Percentiles rank a stretch among this genome's conserved stretches.
phyloP scores from a whole-genome alignment of 345 rosid species.

The Triadica sebifera region DNA sequence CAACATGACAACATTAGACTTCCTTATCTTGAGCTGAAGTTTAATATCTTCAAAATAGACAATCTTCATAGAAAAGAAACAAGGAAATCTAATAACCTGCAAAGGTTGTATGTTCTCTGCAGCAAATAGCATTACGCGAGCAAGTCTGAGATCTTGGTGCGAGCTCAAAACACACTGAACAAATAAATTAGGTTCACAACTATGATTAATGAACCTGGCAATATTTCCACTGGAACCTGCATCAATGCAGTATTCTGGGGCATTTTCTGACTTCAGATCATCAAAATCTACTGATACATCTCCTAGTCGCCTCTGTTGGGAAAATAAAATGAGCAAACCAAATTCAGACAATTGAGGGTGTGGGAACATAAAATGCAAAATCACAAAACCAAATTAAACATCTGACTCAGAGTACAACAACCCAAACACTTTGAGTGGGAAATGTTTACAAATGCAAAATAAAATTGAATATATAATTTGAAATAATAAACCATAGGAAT shows the following conservation, averaged over 20 bases:
- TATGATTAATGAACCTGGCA: conserved; percentile 90
- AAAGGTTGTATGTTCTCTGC: conserved; percentile 92
- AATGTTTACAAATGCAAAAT: no score
- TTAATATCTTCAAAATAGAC: neutral
- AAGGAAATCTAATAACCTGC: conserved; percentile 49
- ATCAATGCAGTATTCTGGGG: conserved; percentile 89
- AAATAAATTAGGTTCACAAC: conserved; percentile 92
- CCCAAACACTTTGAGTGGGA: no score
- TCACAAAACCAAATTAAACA: neutral
- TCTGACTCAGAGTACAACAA: no score
- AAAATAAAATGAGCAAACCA: conserved; percentile 7
- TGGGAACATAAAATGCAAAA: neutral
- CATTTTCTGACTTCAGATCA: conserved; percentile 49
- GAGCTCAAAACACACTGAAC: conserved; percentile 83
- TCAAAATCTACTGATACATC: conserved; percentile 37
- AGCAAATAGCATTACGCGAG: conserved; percentile 83
- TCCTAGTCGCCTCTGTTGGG: conserved; percentile 56
- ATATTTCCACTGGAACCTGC: conserved; percentile 77
- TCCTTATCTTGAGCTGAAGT: no score
- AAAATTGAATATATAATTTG: no score
- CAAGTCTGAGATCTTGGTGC: conserved; percentile 78
- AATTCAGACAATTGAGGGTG: neutral
- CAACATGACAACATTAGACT: no score
- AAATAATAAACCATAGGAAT: no score
- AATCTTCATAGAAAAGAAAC: neutral